Base-by-base conservation (phyloP, 768 basidiomycete species). In the Mycena polygramma region DNA sequence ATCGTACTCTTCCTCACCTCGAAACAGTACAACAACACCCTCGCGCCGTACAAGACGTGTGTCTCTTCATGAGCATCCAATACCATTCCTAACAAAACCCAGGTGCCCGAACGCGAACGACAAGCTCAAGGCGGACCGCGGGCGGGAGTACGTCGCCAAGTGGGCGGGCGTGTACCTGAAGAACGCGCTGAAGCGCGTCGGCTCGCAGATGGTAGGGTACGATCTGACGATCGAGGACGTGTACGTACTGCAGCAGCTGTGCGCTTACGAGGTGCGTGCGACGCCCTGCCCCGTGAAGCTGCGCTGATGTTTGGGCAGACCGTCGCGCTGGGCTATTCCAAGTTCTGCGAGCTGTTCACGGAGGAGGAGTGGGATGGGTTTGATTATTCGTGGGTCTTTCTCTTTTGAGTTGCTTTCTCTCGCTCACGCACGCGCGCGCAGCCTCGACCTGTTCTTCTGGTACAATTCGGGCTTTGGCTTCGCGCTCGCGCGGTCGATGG, bases 361-460 rank as follows among this genome's bases (percentile, higher is more conserved):
- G 87, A 92, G 75, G 90, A 94, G 52, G 96, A 98, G 80, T 98
- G 96, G 96, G 91, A 94, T 77, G 95, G 95, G 0, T 97, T 96
- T 78, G 88, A 94, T n/a, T 97, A 98, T 71, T 86, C 92, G 89
- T 94, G 73, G 65, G 92, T 82, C 17, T 22, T 52, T 17, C 37
- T 36, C 45, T 20, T 48, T 35, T n/a, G 15, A 11, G 43, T 43
- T 9, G 24, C 2, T 13, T n/a, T 7, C 24, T 35, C 11, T 6
- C n/a, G n/a, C n/a, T n/a, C 45, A 30, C 37, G 24, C 51, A 39
- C 39, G 15, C 39, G 2, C 81, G 92, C 70, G 92, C n/a, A n/a
- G n/a, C n/a, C n/a, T n/a, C n/a, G n/a, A n/a, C n/a, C n/a, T n/a
- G n/a, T n/a, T n/a, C n/a, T 93, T 92, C 83, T 93, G 92, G 91